Base-by-base conservation (phyloP, 305 asterid species). In the Salvia sclarea region DNA sequence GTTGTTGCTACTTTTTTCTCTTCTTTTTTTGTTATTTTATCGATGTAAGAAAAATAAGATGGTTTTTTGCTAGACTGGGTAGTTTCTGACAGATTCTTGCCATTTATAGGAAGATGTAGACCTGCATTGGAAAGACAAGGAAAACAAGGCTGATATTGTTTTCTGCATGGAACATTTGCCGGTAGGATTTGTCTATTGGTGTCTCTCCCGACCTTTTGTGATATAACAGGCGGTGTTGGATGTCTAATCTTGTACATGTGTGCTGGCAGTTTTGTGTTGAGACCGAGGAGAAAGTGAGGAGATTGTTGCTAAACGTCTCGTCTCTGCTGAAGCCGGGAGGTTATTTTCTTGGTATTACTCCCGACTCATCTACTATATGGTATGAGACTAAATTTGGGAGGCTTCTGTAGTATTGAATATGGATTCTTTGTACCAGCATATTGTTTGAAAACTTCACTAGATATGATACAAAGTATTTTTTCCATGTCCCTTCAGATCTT, bases 361-460 rank as follows among this genome's bases (percentile, higher is more conserved):
- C 97, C 49, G 98, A 93, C 81, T 93, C 98, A 69, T 91, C 98
- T 78, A 88, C 98, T 70, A 90, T 93, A 84, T 93, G 98, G 98
- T 93, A 87, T 64, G 89, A 17, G 70, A 45, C 70, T 65, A 40
- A 72, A 67, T 65, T 54, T 50, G 41, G 73, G 72, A 68, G 57
- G 71, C 45, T 31, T 31, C 50, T 52, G 40, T 66, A 45, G 30
- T 48, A 61, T 68, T 37, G 45, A 53, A 53, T 30, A n/a, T 70
- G 56, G 47, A 12, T 44, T 47, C 13, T 24, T 49, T 64, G 12
- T 53, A 40, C 67, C 37, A 7, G 40, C 30, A 43, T 68, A 50
- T 71, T 18, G 47, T 49, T 49, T 66, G 12, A 24, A 7, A 47
- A 38, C 64, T 37, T 53, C 31, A 55, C 11, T 44, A 0, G 4